These are phyloP conservation scores for Brachypodium distachyon DNA, from an alignment of 202 grass and related monocot species.

Conservation along the genomic window DNA sequence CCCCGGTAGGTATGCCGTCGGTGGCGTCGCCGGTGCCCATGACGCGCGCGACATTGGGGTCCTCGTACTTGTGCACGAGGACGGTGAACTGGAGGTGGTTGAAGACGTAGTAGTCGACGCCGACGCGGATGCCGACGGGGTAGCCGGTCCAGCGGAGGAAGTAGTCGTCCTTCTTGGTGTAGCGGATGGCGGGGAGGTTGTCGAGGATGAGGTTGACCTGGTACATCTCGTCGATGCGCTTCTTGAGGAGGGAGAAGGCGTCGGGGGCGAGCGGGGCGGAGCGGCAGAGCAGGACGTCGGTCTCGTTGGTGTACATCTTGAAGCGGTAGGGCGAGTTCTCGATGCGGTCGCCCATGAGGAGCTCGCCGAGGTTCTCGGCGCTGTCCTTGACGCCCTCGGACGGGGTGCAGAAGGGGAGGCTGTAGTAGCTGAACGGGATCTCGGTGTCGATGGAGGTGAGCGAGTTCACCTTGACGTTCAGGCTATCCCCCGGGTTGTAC, in stretches of 20 bases:
- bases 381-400: constrained; percentile 64
- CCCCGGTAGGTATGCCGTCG: constrained; percentile 30
- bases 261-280: constrained; percentile 32
- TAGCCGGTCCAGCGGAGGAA: constrained; percentile 89
- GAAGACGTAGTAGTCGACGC: constrained; percentile 79
- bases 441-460: constrained; percentile 88
- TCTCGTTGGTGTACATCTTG: constrained; percentile 75
- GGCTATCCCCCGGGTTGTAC: constrained; percentile 32
- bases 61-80: constrained; percentile 91
- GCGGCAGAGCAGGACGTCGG: constrained; percentile 71
- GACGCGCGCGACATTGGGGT: constrained; percentile 70
- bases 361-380: constrained; percentile 84
- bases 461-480: constrained; percentile 91
- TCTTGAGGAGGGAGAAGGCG: constrained; percentile 59
- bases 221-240: constrained; percentile 96
- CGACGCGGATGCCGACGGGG: constrained; percentile 64
- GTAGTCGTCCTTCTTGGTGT: constrained; percentile 87
- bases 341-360: constrained; percentile 89
- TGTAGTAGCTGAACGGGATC: constrained; percentile 83
- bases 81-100: constrained; percentile 97
- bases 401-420: constrained; percentile 70
- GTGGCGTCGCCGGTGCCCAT: constrained; percentile 68
- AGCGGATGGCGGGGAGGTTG: constrained; percentile 87
- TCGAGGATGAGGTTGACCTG: constrained; percentile 94
- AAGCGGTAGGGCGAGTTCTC: constrained; percentile 88